Percentiles rank a stretch among this genome's conserved stretches.
Conservation (phyloP, 805 yeast species). For the Alloascoidea hylecoeti region DNA sequence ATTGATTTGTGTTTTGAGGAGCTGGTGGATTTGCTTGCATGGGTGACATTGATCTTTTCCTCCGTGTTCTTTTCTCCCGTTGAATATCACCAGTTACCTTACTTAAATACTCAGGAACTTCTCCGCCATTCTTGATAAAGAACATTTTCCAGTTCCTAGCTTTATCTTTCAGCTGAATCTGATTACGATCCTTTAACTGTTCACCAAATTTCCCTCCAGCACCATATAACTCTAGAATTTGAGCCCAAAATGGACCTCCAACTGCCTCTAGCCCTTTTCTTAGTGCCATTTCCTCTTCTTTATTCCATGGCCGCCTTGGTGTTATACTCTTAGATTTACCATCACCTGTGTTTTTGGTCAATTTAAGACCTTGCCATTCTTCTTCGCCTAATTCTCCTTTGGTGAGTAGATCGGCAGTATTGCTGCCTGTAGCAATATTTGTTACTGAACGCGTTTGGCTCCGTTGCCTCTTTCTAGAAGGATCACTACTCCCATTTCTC, state of each 20-base stretch:
- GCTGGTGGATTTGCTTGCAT: too few species aligned
- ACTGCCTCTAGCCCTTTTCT: constrained; percentile 58
- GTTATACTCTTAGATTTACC: constrained; percentile 15
- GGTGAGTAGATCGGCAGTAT: constrained; percentile 5
- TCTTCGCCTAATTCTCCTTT: constrained; percentile 7
- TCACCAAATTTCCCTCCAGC: constrained; percentile 86
- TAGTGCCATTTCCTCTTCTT: constrained; percentile 78
- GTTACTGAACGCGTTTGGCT: too few species aligned
- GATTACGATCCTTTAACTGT: constrained; percentile 72
- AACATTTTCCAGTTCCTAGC: constrained; percentile 93
- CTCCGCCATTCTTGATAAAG: constrained; percentile 44
- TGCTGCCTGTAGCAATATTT: too few species aligned
- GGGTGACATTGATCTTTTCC: too few species aligned
- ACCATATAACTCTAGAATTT: constrained; percentile 80
- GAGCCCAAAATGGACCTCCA: constrained; percentile 91
- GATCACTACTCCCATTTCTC: neutral
- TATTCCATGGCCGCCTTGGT: constrained; percentile 67
- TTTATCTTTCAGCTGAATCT: constrained; percentile 89
- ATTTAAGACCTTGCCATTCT: neutral
- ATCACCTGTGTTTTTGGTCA: neutral
- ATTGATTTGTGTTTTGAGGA: too few species aligned
- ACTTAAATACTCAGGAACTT: neutral
- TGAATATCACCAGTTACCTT: neutral
- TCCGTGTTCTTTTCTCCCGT: neutral
- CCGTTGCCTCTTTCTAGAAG: too few species aligned